phyloP scores from a whole-genome alignment of 352 stramenopile genomes.

The Globisporangium polare region DNA sequence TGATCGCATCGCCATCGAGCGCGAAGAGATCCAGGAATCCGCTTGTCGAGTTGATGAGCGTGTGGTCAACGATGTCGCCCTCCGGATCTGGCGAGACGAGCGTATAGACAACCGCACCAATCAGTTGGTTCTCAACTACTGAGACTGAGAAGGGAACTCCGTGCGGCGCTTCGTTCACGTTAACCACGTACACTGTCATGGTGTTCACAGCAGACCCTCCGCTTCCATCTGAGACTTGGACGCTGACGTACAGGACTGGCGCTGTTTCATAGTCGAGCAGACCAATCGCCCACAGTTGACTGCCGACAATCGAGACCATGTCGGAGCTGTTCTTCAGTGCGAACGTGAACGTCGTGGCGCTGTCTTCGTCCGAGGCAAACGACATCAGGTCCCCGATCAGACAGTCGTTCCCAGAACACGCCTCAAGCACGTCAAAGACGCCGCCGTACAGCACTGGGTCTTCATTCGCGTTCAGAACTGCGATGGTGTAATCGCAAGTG shows the following conservation, averaged over 20 bases:
- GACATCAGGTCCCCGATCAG: conserved; percentile 32
- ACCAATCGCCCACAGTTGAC: conserved; percentile 9
- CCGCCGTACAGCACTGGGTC: conserved; percentile 28
- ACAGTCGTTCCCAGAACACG: conserved; percentile 38
- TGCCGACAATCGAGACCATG: background rate
- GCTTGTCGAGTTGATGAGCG: conserved; percentile 3
- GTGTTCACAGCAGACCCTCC: conserved; percentile 13
- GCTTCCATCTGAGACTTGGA: conserved; percentile 23
- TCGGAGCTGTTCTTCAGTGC: conserved; percentile 14
- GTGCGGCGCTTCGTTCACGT: conserved; percentile 29
- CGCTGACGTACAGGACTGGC: conserved; percentile 13
- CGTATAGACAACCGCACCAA: conserved; percentile 21
- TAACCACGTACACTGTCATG: conserved; percentile 24
- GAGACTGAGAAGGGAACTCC: conserved; percentile 21
- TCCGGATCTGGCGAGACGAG: conserved; percentile 36
- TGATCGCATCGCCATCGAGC: conserved; percentile 2
- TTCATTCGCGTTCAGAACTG: conserved; percentile 44
- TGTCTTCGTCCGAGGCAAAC: conserved; percentile 49
- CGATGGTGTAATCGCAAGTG: conserved; percentile 40
- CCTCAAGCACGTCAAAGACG: conserved; percentile 46
- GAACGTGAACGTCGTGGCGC: conserved; percentile 29
- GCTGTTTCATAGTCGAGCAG: conserved; percentile 1
- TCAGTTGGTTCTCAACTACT: conserved; percentile 33
- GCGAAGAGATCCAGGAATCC: conserved; percentile 10
- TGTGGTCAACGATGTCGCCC: conserved; percentile 24